phyloP scores from a whole-genome alignment of 106 monocot genomes.

The Narthecium ossifragum region DNA sequence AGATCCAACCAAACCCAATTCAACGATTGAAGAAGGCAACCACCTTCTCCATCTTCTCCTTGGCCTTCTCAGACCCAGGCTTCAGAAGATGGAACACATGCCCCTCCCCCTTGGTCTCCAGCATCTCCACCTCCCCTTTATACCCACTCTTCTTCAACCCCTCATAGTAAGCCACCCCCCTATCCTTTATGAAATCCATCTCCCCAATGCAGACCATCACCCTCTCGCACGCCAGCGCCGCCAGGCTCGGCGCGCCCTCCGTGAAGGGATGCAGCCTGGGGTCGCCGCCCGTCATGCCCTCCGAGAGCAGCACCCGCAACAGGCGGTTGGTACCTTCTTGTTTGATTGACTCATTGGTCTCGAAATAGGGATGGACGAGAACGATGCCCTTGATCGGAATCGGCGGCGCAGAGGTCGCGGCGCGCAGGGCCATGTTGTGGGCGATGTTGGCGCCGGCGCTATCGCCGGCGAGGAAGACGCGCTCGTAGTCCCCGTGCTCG shows the following conservation, averaged over 20 bases:
- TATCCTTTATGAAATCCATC: constrained; percentile 17
- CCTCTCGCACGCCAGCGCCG: constrained; percentile 14
- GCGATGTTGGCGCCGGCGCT: no score
- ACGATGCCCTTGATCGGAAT: no score
- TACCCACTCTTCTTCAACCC: constrained; percentile 22
- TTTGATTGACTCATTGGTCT: background rate
- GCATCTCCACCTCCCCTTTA: constrained; percentile 22
- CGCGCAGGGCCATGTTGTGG: no score
- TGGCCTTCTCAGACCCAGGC: constrained; percentile 14
- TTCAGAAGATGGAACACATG: constrained; percentile 28
- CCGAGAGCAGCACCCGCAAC: no score
- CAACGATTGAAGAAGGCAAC: constrained; percentile 17
- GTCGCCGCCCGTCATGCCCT: constrained; percentile 9
- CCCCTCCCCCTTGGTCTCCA: constrained; percentile 18
- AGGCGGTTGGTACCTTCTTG: background rate
- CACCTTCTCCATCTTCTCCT: constrained; percentile 10
- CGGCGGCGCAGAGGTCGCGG: no score
- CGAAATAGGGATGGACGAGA: no score
- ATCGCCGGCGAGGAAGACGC: no score
- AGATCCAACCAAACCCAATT: no score
- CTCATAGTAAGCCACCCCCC: constrained; percentile 13
- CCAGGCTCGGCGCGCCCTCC: constrained; percentile 13
- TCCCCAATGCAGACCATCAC: constrained; percentile 23
- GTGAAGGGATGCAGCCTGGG: constrained; percentile 17
- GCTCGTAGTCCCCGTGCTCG: no score